These are phyloP conservation scores for Sphagnurus paluster DNA, from an alignment of 1,284 basidiomycete species.

Conservation along the genomic window DNA sequence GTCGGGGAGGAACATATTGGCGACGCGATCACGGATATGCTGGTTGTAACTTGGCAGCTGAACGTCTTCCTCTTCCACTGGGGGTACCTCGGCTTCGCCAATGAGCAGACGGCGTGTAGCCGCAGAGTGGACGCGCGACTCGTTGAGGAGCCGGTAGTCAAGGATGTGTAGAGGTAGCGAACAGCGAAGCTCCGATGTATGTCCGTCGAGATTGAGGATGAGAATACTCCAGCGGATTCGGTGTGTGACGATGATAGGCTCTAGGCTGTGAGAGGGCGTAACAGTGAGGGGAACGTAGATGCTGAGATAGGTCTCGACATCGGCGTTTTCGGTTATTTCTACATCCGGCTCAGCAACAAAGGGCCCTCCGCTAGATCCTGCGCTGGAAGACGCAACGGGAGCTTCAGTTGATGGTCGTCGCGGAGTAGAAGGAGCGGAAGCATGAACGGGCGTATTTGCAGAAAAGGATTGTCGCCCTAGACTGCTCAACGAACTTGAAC, in stretches of 20 bases:
- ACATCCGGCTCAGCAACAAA: constrained; percentile 22
- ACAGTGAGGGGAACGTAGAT: constrained; percentile 50
- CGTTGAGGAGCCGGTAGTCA: constrained; percentile 68
- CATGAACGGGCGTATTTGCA: constrained; percentile 2
- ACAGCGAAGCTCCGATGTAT: constrained; percentile 88
- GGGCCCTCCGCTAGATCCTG: constrained; percentile 16
- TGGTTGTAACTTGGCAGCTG: constrained; percentile 86
- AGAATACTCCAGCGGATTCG: constrained; percentile 75
- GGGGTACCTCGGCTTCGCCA: constrained; percentile 33
- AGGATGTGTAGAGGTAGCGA: constrained; percentile 87
- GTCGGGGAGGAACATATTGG: constrained; percentile 73
- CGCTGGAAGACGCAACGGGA: constrained; percentile 6
- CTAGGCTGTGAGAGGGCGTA: constrained; percentile 64
- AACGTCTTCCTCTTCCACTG: constrained; percentile 55
- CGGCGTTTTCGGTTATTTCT: constrained; percentile 37
- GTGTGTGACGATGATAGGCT: constrained; percentile 76
- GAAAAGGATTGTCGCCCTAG: constrained; percentile 4
- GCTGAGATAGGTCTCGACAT: constrained; percentile 48
- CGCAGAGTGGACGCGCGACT: constrained; percentile 71
- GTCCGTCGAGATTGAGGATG: constrained; percentile 84
- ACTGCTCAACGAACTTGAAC: constrained; percentile 13
- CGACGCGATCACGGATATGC: constrained; percentile 88
- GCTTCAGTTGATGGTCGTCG: constrained; percentile 2
- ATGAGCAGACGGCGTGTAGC: constrained; percentile 66
- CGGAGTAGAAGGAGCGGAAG: constrained; percentile 14